Evolutionary conservation across 2,329 filamentous ascomycete species (phyloP), one percentile per base, ranked within the genome.

Genomic region (Penicillium sp.): DNA sequence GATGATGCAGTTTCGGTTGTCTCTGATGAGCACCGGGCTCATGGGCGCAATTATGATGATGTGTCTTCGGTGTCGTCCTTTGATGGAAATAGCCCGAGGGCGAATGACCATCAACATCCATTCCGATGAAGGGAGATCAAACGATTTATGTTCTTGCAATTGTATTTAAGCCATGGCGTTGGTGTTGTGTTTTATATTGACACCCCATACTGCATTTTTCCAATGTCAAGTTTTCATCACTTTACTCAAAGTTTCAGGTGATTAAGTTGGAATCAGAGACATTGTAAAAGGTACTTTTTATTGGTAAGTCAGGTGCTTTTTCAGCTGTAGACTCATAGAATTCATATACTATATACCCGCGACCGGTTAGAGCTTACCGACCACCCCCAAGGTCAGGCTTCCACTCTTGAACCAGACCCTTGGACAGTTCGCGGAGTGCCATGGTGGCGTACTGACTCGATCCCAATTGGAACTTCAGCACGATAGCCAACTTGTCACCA

Each of bases 381-480:
- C 81, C 79, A 39, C 80, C 80, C 60, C 80, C 78, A 68, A 83
- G 89, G 50, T 88, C 86, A 6, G 87, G 84, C 72, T 86, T 85
- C 66, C 83, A 89, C 8, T 81, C 80, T 67, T 80, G 79, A 5
- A 87, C 79, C 13, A 85, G 87, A 2, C 87, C 85, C 43, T 87
- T 89, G 81, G 91, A 92, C 60, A 96, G 75, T 75, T 96, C 91
- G 53, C 91, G 79, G 62, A 96, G 72, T 13, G 90, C 89, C 81
- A 96, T 91, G 0, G 91, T 96, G 0, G 91, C 91, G 76, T 96
- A 96, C 69, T 91, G 89, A 69, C 90, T 92, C 49, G 87, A 86
- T 1, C 86, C 89, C 27, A 96, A 81, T 70, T 91, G 88, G 75
- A 96, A 84, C 71, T 87, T 91, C 65, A 95, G 46, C 26, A 90